Conservation (phyloP, 164 flowering plant species). For the Kalanchoe fedtschenkoi region DNA sequence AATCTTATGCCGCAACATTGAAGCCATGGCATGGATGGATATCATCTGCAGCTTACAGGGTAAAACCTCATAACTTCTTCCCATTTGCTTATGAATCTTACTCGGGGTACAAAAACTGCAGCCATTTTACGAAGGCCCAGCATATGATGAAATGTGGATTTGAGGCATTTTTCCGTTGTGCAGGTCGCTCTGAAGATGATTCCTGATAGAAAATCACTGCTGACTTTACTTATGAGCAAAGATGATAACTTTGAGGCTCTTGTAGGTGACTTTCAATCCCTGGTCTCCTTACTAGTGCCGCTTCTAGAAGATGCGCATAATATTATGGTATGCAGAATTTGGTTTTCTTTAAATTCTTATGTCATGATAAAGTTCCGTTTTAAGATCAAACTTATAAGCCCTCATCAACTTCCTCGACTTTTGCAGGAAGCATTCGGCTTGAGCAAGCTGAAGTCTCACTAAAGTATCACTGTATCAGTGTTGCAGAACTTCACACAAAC, state of each 20-base stretch:
- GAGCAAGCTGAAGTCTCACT: neutral
- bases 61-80: constrained; percentile 16
- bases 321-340: constrained; percentile 25
- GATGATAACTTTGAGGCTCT: constrained; percentile 35
- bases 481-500: no score
- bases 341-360: neutral
- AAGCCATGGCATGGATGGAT: constrained; percentile 98
- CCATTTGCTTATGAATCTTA: no score
- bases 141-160: neutral
- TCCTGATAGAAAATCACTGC: constrained; percentile 52
- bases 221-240: constrained; percentile 32
- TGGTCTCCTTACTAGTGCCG: constrained; percentile 43
- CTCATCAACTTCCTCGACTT: neutral
- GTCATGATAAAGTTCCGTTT: neutral
- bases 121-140: no score
- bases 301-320: constrained; percentile 41
- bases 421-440: constrained; percentile 1
- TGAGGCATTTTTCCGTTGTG: constrained; percentile 1
- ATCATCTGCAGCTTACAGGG: constrained; percentile 76
- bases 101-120: no score
- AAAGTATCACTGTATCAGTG: no score
- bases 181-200: constrained; percentile 72
- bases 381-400: neutral
- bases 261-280: constrained; percentile 36
- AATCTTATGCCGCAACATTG: constrained; percentile 48